A percentile compares a stretch with the other conserved stretches of the same genome.
phyloP scores from a whole-genome alignment of 2,329 filamentous ascomycete species.

The Aspergillus sp. region DNA sequence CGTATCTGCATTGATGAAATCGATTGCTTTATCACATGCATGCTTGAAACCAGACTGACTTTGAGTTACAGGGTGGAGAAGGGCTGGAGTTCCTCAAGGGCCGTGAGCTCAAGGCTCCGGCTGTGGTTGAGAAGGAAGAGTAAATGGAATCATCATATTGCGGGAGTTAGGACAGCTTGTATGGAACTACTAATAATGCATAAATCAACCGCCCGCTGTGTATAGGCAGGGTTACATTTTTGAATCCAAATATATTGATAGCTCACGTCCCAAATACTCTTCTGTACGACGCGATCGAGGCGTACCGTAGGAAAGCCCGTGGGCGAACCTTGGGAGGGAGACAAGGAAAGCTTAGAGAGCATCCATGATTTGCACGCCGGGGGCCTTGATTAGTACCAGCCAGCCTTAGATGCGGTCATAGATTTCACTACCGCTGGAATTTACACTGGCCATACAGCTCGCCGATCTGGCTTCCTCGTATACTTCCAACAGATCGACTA shows the following conservation, averaged over 20 bases:
- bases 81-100: constrained; percentile 63
- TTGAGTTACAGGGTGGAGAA: constrained; percentile 57
- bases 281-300: not conserved
- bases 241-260: not conserved
- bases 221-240: not conserved
- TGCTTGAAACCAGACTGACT: not conserved
- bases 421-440: not conserved
- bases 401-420: not conserved
- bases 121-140: constrained; percentile 63
- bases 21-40: not conserved
- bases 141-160: constrained; percentile 18
- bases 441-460: not conserved
- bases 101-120: constrained; percentile 63
- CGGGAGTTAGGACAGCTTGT: not conserved
- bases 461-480: not conserved
- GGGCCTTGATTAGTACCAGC: not conserved
- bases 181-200: constrained; percentile 1
- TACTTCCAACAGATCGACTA: not conserved
- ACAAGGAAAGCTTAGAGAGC: not conserved
- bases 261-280: not conserved
- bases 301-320: not conserved
- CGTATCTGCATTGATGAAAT: not conserved
- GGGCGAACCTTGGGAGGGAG: not conserved
- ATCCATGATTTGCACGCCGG: not conserved
- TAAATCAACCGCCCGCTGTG: not conserved